Base-by-base conservation (phyloP, 2,329 filamentous ascomycete genomes). In the Ceratocystis cacaofunesta region DNA sequence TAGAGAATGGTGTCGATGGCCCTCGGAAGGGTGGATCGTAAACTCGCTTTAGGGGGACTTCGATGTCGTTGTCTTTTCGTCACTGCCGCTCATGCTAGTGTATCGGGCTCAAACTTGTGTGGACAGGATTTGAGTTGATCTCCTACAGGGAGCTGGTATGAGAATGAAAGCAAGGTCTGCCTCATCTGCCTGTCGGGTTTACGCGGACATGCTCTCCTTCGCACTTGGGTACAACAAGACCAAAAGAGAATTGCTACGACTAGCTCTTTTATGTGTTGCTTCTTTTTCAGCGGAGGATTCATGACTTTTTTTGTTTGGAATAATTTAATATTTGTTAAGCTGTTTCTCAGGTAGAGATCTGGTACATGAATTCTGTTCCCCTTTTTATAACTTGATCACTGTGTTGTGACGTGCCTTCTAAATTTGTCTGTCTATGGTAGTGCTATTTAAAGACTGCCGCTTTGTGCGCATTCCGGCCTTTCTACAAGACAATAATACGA, bases 171-270 rank as follows among this genome's bases (percentile, higher is more conserved):
- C 61, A 22, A 15, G 22, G 25, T 52, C 36, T n/a, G 22, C n/a
- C 10, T 66, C 7, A 57, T 62, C 32, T 65, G 64, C 36, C 15
- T 60, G 50, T 17, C n/a, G 7, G 19, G 46, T 58, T 17, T 28
- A n/a, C 19, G 5, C 17, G 48, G 15, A n/a, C 28, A n/a, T 46
- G 30, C 8, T 44, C 28, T 30, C 48, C 28, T 64, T 64, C 55
- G 8, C 55, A 58, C 19, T 64, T 64, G 63, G 65, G 65, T 62
- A 66, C 52, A 62, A 66, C 65, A 66, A 66, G 65, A 66, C 61
- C 65, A 66, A 64, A 52, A 48, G 43, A 63, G 17, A 46, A 32
- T 43, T 52, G 48, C 6, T 52, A 58, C 30, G 28, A 22, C 32
- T 32, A 52, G 48, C 52, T 60, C 41, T 64, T 62, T 64, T 64